Base-by-base conservation (phyloP, 192 early-diverging fungal species). In the Coemansia sp. region DNA sequence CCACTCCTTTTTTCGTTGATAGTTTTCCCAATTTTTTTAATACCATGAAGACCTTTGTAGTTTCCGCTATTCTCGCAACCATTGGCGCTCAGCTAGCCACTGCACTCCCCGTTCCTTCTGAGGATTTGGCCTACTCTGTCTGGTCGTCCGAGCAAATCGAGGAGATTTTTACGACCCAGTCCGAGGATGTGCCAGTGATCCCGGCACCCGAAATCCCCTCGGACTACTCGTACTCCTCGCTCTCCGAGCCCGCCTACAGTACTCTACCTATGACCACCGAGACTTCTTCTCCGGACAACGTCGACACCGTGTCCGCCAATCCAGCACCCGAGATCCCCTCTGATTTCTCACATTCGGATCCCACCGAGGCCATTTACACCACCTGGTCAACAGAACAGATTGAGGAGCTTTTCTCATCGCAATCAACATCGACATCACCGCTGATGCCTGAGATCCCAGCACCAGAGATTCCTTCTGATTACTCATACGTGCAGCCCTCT, bases 401-500 rank as follows among this genome's bases (percentile, higher is more conserved):
- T 22, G 54, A 22, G 45, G 22, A 54, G 53, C 53, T 54, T 54
- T n/a, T 54, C 22, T n/a, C n/a, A 54, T 14, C 53, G n/a, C 53
- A 28, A 54, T 7, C 39, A 9, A 41, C 39, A 9, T 6, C 39
- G 11, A 12, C 22, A 28, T 41, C 11, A 5, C 3, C 17, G 53
- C 1, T n/a, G 33, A 28, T 56, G 3, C 17, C 54, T 12, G 8
- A n/a, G 12, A 56, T 22, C 54, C 7, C 54, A 4, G 54, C 54
- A 3, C 28, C 54, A 4, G 17, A 18, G 54, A 56, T 56, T 22
- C 54, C 54, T 22, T 14, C 8, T 8, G 54, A 56, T 22, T 56
- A 56, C 33, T 12, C 6, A 8, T 56, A 56, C 33, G 28, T 22
- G 2, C 2, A 4, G 0, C 54, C 54, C 2, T 28, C 54, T 5